Evolutionary conservation across 352 stramenopile species (phyloP), one percentile per base, ranked within the genome.

Genomic region (Elongisporangium anandrum): DNA sequence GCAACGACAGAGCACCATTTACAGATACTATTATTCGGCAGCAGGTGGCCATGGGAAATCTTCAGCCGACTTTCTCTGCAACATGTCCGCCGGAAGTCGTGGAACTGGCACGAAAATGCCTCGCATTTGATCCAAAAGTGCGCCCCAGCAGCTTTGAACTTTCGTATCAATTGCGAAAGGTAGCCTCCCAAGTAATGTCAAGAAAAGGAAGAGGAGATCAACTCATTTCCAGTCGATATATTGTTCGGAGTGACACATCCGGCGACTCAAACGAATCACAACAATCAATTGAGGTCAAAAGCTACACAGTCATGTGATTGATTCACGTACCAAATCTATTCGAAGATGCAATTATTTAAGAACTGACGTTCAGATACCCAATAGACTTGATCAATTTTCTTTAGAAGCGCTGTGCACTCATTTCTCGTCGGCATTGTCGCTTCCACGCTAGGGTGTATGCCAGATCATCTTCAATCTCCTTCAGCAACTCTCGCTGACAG

Each of bases 251-350:
- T 8, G 29, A 41, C 22, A 52, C 52, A 1, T 73, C 64, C 10
- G 53, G 66, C 3, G 65, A 65, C 7, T 64, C 51, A 2, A 59
- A 72, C 48, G 64, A 56, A 57, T 73, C 66, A 7, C 64, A 68
- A 50, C 60, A 59, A 16, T 70, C 64, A n/a, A 70, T 78, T 52
- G 63, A 75, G 55, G 62, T 72, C 23, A 69, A 69, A 17, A 52
- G 54, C 7, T 58, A 61, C 26, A 39, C 49, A 22, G 54, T 50
- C 4, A 41, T 57, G 0, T 72, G 50, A 61, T 6, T 34, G 16
- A 20, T 20, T 17, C 6, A 12, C 24, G 19, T 19, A 8, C 24
- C 7, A 34, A 34, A n/a, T n/a, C 24, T 34, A 13, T 41, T 15
- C 29, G 1, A 41, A 41, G n/a, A 41, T 41, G 29, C 29, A 41